These are phyloP conservation scores for Citrullus colocynthis DNA, from an alignment of 306 rosid species.

Conservation along the genomic window DNA sequence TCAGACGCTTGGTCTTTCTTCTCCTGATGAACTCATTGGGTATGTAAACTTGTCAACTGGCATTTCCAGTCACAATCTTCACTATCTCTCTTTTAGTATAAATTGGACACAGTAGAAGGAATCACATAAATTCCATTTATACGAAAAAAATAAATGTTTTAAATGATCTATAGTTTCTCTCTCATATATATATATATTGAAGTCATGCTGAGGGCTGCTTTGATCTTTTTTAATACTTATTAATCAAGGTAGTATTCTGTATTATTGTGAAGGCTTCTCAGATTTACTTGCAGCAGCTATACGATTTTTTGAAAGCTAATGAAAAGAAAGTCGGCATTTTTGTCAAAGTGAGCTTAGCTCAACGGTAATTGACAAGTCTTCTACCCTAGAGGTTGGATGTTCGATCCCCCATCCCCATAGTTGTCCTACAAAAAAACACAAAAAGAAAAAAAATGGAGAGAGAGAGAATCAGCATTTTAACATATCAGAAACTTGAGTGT, in stretches of 20 bases:
- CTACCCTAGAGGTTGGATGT: too few species aligned
- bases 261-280: not conserved
- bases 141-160: not conserved
- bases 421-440: too few species aligned
- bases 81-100: not conserved
- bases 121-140: not conserved
- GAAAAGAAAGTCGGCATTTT: not conserved
- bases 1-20: constrained; percentile 46
- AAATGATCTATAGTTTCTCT: not conserved
- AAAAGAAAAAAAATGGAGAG: too few species aligned
- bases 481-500: not conserved
- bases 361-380: too few species aligned
- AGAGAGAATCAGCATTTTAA: not conserved
- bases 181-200: not conserved
- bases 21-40: constrained; percentile 84
- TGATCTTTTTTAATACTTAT: not conserved
- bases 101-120: not conserved
- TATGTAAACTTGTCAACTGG: constrained; percentile 15
- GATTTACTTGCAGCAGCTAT: not conserved
- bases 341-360: too few species aligned
- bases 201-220: not conserved
- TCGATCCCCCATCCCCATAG: too few species aligned
- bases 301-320: not conserved
- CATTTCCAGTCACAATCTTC: not conserved
- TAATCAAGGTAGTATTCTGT: not conserved